phyloP scores from a whole-genome alignment of 148 eudicot species.

The Salicornia ramosissima region DNA sequence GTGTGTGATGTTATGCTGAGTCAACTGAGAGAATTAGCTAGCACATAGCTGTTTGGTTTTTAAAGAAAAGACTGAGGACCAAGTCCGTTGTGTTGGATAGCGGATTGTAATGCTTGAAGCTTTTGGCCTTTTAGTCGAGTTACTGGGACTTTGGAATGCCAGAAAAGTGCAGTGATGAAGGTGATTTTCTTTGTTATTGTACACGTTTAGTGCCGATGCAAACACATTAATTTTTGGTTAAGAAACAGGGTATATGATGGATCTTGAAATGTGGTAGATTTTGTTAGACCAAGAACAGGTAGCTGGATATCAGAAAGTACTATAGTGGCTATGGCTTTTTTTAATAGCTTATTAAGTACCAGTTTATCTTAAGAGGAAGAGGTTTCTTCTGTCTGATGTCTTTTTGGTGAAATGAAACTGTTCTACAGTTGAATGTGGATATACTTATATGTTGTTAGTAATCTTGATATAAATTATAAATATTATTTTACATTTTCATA shows the following conservation, averaged over 20 bases:
- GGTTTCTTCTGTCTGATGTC: neutral
- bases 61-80: neutral
- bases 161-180: neutral
- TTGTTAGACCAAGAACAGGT: neutral
- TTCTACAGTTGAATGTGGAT: neutral
- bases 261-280: neutral
- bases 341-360: no score
- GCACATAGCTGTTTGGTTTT: neutral
- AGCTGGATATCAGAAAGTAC: neutral
- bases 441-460: no score
- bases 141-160: neutral
- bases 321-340: no score
- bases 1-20: neutral
- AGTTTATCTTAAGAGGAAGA: no score
- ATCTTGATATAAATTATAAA: no score
- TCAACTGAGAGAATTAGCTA: neutral
- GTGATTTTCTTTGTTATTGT: neutral
- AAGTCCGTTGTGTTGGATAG: neutral
- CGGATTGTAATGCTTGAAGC: neutral
- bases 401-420: neutral
- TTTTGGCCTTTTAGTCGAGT: neutral
- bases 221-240: neutral
- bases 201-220: neutral
- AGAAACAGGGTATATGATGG: neutral
- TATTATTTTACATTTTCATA: no score